Evolutionary conservation across 306 rosid species (phyloP).

Genomic region (Neltuma alba): DNA sequence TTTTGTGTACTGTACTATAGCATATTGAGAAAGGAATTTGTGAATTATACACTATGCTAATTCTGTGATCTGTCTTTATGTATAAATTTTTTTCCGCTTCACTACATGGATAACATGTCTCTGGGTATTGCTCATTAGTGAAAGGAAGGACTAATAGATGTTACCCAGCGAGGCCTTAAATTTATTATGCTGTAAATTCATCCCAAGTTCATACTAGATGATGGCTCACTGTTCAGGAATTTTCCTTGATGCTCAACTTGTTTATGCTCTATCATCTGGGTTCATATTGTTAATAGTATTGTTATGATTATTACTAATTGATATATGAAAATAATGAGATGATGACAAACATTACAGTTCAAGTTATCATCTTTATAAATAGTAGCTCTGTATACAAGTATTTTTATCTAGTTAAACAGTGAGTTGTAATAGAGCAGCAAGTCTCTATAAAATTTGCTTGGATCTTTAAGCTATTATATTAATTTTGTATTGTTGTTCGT

Average conservation of each 20-base stretch:
- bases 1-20: constrained; percentile 9
- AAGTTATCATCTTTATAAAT: neutral
- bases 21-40: constrained; percentile 13
- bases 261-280: neutral
- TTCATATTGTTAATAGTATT: neutral
- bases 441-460: neutral
- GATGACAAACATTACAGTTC: neutral
- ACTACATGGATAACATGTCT: constrained; percentile 17
- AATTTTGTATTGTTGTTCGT: neutral
- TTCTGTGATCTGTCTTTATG: constrained; percentile 13
- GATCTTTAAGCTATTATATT: neutral
- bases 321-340: neutral
- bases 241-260: constrained; percentile 9
- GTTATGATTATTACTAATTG: neutral
- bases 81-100: constrained; percentile 16
- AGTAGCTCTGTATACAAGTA: neutral
- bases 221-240: constrained; percentile 9
- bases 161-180: constrained; percentile 19
- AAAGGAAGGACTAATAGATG: constrained; percentile 16
- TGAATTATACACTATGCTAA: constrained; percentile 10
- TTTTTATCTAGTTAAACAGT: neutral
- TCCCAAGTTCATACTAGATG: neutral
- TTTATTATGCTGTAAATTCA: neutral
- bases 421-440: constrained; percentile 5
- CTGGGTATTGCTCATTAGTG: neutral